These are phyloP conservation scores for Phytophthora sp. DNA, from an alignment of 352 stramenopile species.

Conservation along the genomic window DNA sequence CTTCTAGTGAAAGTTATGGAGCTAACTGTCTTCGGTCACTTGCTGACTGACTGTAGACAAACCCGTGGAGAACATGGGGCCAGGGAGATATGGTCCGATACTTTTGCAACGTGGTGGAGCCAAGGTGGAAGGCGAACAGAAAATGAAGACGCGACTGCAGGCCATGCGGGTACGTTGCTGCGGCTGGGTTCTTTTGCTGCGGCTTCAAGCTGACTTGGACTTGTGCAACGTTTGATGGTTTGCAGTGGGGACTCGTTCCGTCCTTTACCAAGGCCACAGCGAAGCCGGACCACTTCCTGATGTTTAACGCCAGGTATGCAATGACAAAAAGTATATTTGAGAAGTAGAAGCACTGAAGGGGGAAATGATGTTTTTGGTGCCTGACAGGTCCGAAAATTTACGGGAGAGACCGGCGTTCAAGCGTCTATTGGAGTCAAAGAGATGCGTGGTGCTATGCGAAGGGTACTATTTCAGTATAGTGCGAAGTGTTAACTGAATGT, in stretches of 20 bases:
- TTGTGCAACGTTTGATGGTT: background rate
- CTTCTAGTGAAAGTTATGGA: background rate
- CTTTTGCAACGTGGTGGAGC: constrained; percentile 30
- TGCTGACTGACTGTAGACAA: constrained; percentile 43
- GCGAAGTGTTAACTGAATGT: too few species aligned
- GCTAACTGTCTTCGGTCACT: background rate
- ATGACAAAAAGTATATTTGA: too few species aligned
- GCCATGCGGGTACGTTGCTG: constrained; percentile 53
- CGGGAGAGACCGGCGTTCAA: constrained; percentile 76
- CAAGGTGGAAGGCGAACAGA: constrained; percentile 12
- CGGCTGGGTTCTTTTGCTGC: too few species aligned
- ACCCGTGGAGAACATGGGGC: constrained; percentile 82
- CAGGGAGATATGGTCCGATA: constrained; percentile 70
- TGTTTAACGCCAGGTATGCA: constrained; percentile 86
- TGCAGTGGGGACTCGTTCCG: constrained; percentile 80
- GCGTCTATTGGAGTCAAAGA: constrained; percentile 69
- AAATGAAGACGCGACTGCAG: constrained; percentile 42
- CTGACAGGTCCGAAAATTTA: constrained; percentile 67
- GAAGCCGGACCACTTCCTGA: constrained; percentile 85
- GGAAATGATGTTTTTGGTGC: background rate
- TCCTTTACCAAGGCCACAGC: constrained; percentile 80
- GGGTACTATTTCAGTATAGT: too few species aligned
- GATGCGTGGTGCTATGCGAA: constrained; percentile 87
- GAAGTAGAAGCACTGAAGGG: background rate
- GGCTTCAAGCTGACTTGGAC: background rate